A percentile compares a stretch with the other conserved stretches of the same genome.
Conservation (phyloP, 1,284 basidiomycete genomes). For the Sanghuangporus sanghuang region DNA sequence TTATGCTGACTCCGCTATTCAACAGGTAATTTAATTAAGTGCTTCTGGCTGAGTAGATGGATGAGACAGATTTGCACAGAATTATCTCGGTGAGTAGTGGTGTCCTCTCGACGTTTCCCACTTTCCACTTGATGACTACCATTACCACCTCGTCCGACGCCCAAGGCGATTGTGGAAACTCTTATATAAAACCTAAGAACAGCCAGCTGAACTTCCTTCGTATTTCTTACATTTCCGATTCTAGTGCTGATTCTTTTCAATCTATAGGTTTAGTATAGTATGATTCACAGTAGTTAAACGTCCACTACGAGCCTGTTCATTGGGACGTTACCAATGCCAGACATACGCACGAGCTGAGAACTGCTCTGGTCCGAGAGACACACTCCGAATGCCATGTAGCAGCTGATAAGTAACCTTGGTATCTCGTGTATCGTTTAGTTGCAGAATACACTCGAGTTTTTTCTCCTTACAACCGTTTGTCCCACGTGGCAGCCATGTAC, state of each 20-base stretch:
- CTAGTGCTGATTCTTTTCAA: not conserved
- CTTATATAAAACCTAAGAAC: conserved; percentile 22
- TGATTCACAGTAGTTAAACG: no score
- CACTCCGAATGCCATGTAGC: no score
- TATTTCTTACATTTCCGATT: not conserved
- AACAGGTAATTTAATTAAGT: not conserved
- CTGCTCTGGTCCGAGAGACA: no score
- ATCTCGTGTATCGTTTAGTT: no score
- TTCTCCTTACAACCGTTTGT: no score
- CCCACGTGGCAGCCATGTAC: no score
- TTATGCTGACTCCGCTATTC: not conserved
- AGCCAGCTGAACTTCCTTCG: conserved; percentile 20
- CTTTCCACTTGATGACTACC: conserved; percentile 19
- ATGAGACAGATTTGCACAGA: not conserved
- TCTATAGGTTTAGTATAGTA: no score
- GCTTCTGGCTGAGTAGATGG: not conserved
- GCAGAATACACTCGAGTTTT: no score
- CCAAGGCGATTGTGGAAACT: conserved; percentile 17
- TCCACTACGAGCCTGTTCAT: no score
- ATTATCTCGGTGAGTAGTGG: not conserved
- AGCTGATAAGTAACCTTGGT: no score
- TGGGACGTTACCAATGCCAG: no score
- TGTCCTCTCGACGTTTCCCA: not conserved
- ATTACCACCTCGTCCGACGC: conserved; percentile 19
- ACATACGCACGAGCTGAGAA: no score